These are phyloP conservation scores for Adansonia grandidieri DNA, from an alignment of 441 rosid genomes.

Conservation along the genomic window DNA sequence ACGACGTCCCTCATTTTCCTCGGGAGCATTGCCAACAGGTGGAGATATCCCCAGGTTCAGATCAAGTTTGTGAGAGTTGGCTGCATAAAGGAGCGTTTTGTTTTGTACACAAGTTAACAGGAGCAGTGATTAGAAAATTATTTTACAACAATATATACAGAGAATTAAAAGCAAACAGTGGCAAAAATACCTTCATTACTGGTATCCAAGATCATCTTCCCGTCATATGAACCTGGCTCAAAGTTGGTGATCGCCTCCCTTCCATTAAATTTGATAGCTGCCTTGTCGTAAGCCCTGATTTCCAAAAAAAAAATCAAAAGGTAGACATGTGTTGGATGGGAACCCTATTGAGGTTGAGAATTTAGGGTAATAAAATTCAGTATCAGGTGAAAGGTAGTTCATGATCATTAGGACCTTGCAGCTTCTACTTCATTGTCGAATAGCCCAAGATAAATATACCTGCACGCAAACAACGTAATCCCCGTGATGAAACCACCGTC, in stretches of 20 bases:
- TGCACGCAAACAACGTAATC: constrained; percentile 32
- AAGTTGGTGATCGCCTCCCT: constrained; percentile 74
- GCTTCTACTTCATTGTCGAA: constrained; percentile 89
- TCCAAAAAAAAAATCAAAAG: constrained; percentile 49
- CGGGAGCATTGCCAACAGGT: constrained; percentile 42
- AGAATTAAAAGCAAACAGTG: no score
- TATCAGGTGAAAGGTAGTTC: constrained; percentile 55
- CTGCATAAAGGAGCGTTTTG: constrained; percentile 33
- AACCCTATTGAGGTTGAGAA: constrained; percentile 19
- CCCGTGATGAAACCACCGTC: constrained; percentile 31
- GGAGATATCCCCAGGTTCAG: constrained; percentile 78
- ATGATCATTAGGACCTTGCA: constrained; percentile 73
- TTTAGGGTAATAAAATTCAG: constrained; percentile 46
- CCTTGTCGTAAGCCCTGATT: constrained; percentile 94
- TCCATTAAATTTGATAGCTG: constrained; percentile 77
- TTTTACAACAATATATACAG: no score
- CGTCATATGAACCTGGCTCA: constrained; percentile 67
- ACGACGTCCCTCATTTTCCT: constrained; percentile 52
- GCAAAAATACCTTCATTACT: constrained; percentile 51
- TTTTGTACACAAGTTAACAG: no score
- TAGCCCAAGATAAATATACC: constrained; percentile 79
- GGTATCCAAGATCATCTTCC: constrained; percentile 56
- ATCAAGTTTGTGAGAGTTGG: constrained; percentile 58
- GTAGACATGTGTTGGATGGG: constrained; percentile 51
- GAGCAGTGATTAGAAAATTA: no score